These are phyloP conservation scores for Cladosporium sp. DNA, from an alignment of 2,329 filamentous ascomycete genomes.

Conservation along the genomic window DNA sequence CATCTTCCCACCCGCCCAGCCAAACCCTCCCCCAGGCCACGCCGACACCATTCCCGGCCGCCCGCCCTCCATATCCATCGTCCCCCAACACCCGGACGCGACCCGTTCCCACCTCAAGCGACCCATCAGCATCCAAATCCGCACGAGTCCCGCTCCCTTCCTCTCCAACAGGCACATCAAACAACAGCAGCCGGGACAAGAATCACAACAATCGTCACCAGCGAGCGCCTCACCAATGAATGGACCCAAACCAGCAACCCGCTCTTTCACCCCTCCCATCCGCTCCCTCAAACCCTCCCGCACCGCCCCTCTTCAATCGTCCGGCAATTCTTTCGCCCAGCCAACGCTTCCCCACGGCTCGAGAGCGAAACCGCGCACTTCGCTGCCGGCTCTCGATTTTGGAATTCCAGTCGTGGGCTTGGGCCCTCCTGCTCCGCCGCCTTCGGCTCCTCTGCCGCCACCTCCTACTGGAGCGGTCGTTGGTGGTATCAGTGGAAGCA, in stretches of 20 bases:
- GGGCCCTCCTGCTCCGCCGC: conserved; percentile 44
- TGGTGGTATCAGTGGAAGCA: not conserved
- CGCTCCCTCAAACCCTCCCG: conserved; percentile 29
- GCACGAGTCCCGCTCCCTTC: conserved; percentile 40
- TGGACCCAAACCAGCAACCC: conserved; percentile 17
- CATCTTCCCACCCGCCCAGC: conserved; percentile 17
- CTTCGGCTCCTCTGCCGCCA: conserved; percentile 41
- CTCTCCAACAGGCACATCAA: conserved; percentile 36
- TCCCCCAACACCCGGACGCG: not conserved
- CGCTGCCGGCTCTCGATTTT: conserved; percentile 23
- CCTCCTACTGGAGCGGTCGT: conserved; percentile 26
- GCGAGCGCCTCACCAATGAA: no score
- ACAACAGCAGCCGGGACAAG: no score
- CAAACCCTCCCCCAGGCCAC: conserved; percentile 2
- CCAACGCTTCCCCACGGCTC: not conserved
- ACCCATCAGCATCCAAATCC: conserved; percentile 43
- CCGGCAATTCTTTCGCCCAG: conserved; percentile 6
- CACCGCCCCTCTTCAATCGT: conserved; percentile 12
- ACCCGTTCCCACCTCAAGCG: conserved; percentile 31
- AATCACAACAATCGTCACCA: no score
- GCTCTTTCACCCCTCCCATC: conserved; percentile 27
- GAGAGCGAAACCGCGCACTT: not conserved
- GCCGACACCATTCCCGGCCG: conserved; percentile 7
- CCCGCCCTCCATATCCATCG: conserved; percentile 7
- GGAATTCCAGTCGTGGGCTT: conserved; percentile 38